A percentile compares a stretch with the other conserved stretches of the same genome.
phyloP scores from a whole-genome alignment of 1,139 yeast genomes.

The Saccharomyces hybrid region DNA sequence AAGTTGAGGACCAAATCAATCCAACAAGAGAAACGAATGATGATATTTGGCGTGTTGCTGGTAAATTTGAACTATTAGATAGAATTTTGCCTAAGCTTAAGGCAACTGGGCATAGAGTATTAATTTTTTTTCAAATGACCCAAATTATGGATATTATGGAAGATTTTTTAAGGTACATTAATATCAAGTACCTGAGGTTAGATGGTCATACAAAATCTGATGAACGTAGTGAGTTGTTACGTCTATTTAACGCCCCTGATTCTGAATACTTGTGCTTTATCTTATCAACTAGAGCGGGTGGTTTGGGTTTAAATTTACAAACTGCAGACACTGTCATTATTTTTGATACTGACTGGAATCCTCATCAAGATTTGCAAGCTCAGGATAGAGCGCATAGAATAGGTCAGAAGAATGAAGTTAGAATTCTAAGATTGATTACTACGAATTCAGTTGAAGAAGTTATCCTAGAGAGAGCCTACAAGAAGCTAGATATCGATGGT shows the following conservation, averaged over 20 bases:
- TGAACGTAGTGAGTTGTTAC: constrained; percentile 65
- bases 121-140: constrained; percentile 82
- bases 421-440: constrained; percentile 71
- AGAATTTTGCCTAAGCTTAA: constrained; percentile 67
- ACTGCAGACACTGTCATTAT: constrained; percentile 85
- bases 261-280: constrained; percentile 73
- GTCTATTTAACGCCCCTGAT: constrained; percentile 59
- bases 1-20: constrained; percentile 79
- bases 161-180: constrained; percentile 60
- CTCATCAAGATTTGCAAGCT: constrained; percentile 87
- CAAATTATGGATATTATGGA: constrained; percentile 88
- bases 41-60: constrained; percentile 60
- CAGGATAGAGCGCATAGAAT: constrained; percentile 88
- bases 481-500: constrained; percentile 77
- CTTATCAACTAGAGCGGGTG: constrained; percentile 84
- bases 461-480: constrained; percentile 73
- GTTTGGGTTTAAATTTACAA: constrained; percentile 75
- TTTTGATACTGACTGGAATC: constrained; percentile 88
- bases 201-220: constrained; percentile 83
- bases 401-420: constrained; percentile 81
- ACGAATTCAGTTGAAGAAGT: constrained; percentile 79
- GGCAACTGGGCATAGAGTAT: constrained; percentile 67
- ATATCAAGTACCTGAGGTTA: constrained; percentile 62
- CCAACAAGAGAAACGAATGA: constrained; percentile 66
- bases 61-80: constrained; percentile 72